phyloP scores from a whole-genome alignment of 2,329 filamentous ascomycete genomes.

The Epichloe sibirici region DNA sequence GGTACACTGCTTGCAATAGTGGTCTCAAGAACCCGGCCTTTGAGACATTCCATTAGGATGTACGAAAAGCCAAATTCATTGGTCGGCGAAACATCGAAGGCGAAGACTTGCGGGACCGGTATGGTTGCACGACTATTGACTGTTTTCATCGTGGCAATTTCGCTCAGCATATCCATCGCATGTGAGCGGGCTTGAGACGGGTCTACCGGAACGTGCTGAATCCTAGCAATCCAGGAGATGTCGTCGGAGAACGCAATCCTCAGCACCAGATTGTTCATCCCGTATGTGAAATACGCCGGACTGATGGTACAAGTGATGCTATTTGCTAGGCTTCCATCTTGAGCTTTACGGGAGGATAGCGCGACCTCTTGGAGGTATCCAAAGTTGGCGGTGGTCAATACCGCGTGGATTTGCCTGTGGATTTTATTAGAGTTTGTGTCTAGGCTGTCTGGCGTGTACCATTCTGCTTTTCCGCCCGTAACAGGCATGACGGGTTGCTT shows the following conservation, averaged over 20 bases:
- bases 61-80: conserved; percentile 7
- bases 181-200: conserved; percentile 1
- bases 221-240: conserved; percentile 6
- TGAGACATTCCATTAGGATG: conserved; percentile 5
- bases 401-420: conserved; percentile 3
- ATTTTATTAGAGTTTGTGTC: neutral
- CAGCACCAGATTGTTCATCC: conserved; percentile 6
- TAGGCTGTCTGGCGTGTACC: conserved; percentile 2
- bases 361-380: conserved; percentile 1
- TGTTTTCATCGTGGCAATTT: conserved; percentile 6
- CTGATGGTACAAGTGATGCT: conserved; percentile 2
- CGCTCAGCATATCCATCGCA: conserved; percentile 6
- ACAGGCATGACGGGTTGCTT: neutral
- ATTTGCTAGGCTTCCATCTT: neutral
- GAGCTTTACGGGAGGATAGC: conserved; percentile 3
- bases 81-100: conserved; percentile 2
- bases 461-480: neutral
- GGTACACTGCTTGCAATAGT: conserved; percentile 2
- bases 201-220: conserved; percentile 2
- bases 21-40: conserved; percentile 1
- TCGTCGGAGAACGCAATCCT: conserved; percentile 5
- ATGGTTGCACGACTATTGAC: conserved; percentile 4
- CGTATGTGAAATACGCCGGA: conserved; percentile 9
- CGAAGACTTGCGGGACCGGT: conserved; percentile 3
- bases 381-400: conserved; percentile 3